These are phyloP conservation scores for Orbilia blumenaviensis DNA, from an alignment of 2,329 filamentous ascomycete species.

Conservation along the genomic window DNA sequence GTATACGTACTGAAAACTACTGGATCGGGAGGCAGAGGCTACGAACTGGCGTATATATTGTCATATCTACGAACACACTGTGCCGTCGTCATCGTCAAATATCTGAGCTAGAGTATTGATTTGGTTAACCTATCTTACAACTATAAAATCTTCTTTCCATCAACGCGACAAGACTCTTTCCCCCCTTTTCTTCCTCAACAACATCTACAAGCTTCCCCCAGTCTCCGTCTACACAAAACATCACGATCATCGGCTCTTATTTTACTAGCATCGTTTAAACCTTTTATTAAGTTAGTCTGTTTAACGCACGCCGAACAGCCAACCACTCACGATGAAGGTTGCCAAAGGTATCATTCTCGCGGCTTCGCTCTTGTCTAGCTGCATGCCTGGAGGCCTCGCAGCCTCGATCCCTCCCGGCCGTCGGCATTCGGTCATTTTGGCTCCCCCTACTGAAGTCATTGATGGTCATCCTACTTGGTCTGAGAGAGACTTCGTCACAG, in stretches of 20 bases:
- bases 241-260: background rate
- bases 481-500: constrained; percentile 1
- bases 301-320: background rate
- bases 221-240: background rate
- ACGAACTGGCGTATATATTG: too few species aligned
- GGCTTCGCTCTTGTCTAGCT: constrained; percentile 21
- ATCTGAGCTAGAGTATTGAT: too few species aligned
- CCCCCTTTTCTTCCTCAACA: background rate
- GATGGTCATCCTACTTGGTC: constrained; percentile 27
- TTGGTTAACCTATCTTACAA: background rate
- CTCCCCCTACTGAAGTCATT: constrained; percentile 12
- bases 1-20: too few species aligned
- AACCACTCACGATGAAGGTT: constrained; percentile 44
- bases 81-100: too few species aligned
- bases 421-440: constrained; percentile 8
- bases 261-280: background rate
- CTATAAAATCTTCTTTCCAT: background rate
- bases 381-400: constrained; percentile 12
- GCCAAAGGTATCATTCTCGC: constrained; percentile 13
- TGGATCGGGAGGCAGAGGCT: too few species aligned
- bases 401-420: background rate
- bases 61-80: too few species aligned
- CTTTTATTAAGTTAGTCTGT: background rate
- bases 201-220: background rate
- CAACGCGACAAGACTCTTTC: background rate